phyloP scores from a whole-genome alignment of 2,329 filamentous ascomycete species.

The Cadophora sp. region DNA sequence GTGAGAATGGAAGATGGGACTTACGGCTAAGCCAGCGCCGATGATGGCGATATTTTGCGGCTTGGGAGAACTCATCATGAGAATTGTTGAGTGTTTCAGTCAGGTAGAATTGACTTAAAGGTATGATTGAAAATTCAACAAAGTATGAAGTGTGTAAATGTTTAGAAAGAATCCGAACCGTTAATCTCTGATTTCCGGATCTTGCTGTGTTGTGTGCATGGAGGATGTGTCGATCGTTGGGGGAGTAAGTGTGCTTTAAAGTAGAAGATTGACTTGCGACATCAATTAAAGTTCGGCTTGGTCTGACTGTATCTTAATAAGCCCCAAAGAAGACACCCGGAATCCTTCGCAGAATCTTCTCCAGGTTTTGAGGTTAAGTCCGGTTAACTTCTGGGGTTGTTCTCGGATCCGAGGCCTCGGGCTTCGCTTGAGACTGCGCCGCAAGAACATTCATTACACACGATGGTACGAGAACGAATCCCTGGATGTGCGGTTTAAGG shows the following conservation, averaged over 20 bases:
- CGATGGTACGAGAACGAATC: too few species aligned
- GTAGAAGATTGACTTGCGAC: background rate
- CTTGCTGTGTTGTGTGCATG: too few species aligned
- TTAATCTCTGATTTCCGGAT: too few species aligned
- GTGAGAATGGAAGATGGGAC: background rate
- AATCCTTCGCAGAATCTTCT: background rate
- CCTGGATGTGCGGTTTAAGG: too few species aligned
- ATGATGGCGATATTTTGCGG: conserved; percentile 18
- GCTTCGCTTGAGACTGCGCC: background rate
- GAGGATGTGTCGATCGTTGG: background rate
- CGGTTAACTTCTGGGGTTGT: background rate
- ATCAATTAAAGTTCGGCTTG: background rate
- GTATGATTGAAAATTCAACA: too few species aligned
- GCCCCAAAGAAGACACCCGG: too few species aligned
- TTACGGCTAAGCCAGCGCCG: conserved; percentile 21
- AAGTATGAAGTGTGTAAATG: too few species aligned
- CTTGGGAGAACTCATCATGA: conserved; percentile 10
- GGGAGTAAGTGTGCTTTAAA: background rate
- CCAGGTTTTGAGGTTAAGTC: background rate
- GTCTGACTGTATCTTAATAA: too few species aligned
- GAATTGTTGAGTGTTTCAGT: too few species aligned
- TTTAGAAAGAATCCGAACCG: too few species aligned
- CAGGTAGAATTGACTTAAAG: too few species aligned
- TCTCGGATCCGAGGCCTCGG: background rate
- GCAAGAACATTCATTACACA: background rate